These are phyloP conservation scores for Cladorrhinum sp. DNA, from an alignment of 2,329 filamentous ascomycete genomes.

Conservation along the genomic window DNA sequence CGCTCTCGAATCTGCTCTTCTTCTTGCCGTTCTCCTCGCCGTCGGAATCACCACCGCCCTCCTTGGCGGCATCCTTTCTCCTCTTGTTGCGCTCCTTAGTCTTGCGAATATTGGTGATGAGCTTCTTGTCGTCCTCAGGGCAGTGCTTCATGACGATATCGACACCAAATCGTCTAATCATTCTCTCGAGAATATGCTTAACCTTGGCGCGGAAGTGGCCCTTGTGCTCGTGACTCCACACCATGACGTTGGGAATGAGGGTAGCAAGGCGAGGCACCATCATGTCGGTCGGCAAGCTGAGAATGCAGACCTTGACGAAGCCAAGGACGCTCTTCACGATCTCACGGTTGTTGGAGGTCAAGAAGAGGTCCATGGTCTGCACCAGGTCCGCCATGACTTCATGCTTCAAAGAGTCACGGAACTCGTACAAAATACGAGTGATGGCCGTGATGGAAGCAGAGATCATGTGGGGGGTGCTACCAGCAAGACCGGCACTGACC, in stretches of 20 bases:
- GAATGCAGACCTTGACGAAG: constrained; percentile 94
- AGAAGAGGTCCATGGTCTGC: constrained; percentile 91
- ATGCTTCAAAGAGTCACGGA: constrained; percentile 65
- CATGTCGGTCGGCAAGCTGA: constrained; percentile 75
- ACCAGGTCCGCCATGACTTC: constrained; percentile 79
- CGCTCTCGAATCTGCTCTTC: constrained; percentile 75
- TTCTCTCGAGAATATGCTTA: constrained; percentile 94
- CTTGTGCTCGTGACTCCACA: constrained; percentile 98
- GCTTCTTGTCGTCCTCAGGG: constrained; percentile 81
- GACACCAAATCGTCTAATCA: constrained; percentile 87
- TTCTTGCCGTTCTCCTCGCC: constrained; percentile 46
- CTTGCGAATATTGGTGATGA: constrained; percentile 93
- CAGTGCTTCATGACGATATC: constrained; percentile 75
- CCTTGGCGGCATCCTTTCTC: constrained; percentile 70
- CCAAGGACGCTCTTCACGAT: constrained; percentile 93
- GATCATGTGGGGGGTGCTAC: constrained; percentile 93
- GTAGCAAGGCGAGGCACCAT: constrained; percentile 73
- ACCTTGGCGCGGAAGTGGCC: constrained; percentile 95
- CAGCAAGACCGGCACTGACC: constrained; percentile 92
- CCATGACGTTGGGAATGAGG: constrained; percentile 84
- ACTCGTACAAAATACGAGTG: constrained; percentile 90
- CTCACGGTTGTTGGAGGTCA: constrained; percentile 94
- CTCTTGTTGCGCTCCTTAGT: constrained; percentile 86
- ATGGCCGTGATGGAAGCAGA: constrained; percentile 94
- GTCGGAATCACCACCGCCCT: constrained; percentile 49